Conservation (phyloP, 2,329 filamentous ascomycete genomes). For the Fusarium irregulare region DNA sequence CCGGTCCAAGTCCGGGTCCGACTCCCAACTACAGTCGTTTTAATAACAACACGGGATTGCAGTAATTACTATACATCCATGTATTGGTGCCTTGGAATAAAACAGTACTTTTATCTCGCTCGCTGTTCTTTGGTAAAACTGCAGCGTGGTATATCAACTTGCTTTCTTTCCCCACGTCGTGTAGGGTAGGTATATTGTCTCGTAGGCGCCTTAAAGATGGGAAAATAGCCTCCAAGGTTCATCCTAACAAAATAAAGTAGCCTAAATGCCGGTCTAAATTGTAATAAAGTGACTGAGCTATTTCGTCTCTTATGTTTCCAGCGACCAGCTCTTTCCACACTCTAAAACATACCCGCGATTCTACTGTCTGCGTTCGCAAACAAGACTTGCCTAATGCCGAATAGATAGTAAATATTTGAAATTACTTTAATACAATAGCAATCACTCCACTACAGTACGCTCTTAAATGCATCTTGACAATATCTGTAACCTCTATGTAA, state of each 20-base stretch:
- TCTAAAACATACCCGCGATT: background rate
- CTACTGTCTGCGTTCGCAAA: background rate
- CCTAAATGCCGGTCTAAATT: background rate
- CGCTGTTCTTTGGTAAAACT: background rate
- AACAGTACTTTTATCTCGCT: background rate
- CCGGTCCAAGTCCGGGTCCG: conserved; percentile 10
- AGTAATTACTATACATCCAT: background rate
- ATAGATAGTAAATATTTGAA: background rate
- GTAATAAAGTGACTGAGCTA: background rate
- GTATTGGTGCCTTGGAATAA: background rate
- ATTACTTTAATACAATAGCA: background rate
- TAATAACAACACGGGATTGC: background rate
- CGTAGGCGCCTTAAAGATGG: too few species aligned
- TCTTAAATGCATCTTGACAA: background rate
- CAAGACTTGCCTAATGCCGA: background rate
- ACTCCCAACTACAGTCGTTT: background rate
- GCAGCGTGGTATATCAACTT: background rate
- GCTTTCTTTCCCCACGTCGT: background rate
- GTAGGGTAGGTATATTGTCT: background rate
- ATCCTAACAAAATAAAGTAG: background rate
- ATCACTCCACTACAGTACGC: background rate
- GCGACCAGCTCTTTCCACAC: background rate
- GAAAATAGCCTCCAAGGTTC: background rate
- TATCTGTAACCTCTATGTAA: background rate
- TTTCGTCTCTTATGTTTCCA: background rate